phyloP scores from a whole-genome alignment of 345 rosid genomes.

The Linum trigynum region DNA sequence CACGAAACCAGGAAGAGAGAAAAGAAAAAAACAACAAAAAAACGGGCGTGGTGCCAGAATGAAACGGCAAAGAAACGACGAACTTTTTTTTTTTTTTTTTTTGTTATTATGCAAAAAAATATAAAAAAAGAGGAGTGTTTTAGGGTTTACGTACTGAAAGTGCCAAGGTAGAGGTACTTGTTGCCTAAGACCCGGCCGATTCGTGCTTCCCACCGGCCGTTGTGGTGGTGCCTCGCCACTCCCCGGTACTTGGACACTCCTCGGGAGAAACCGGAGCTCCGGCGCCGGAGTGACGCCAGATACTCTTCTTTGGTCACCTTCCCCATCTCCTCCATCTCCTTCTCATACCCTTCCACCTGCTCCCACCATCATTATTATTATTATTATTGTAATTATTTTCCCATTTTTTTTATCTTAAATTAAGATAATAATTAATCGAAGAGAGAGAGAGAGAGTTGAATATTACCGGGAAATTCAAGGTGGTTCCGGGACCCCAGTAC shows the following conservation, averaged over 20 bases:
- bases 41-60: no score
- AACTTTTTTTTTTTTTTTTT: neutral
- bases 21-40: no score
- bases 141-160: constrained; percentile 50
- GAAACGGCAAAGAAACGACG: no score
- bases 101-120: no score
- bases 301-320: constrained; percentile 72
- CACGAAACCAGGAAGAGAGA: no score
- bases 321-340: constrained; percentile 76
- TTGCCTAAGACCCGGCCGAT: constrained; percentile 92
- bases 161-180: constrained; percentile 92
- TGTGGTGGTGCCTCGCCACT: constrained; percentile 98
- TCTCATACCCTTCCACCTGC: constrained; percentile 42
- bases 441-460: no score
- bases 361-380: no score
- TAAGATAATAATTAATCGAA: no score
- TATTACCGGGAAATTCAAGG: constrained; percentile 62
- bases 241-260: constrained; percentile 98
- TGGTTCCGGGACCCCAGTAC: constrained; percentile 86
- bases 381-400: no score
- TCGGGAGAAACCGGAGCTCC: constrained; percentile 88
- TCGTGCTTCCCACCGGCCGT: constrained; percentile 95
- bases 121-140: neutral
- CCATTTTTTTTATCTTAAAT: no score
- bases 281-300: constrained; percentile 71